phyloP scores from a whole-genome alignment of 139 green algal species.

The Desmodesmus armatus region DNA sequence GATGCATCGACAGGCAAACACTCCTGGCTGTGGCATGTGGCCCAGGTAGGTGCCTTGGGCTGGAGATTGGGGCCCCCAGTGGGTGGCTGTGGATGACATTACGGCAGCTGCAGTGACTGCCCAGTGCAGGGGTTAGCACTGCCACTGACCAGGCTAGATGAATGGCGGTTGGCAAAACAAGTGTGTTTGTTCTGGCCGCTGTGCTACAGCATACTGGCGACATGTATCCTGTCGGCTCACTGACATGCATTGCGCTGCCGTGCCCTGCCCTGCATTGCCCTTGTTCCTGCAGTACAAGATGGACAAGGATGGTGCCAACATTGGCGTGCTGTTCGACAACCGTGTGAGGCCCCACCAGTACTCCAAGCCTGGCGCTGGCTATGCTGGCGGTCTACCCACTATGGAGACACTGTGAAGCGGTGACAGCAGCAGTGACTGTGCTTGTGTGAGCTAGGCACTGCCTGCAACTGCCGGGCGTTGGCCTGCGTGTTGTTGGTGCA shows the following conservation, averaged over 20 bases:
- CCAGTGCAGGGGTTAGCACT: not conserved
- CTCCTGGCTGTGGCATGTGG: not conserved
- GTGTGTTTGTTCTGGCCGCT: too few relatives aligned
- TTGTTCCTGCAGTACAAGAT: constrained; percentile 6
- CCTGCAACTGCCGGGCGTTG: too few relatives aligned
- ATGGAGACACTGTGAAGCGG: too few relatives aligned
- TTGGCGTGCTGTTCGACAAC: constrained; percentile 28
- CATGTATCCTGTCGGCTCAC: not conserved
- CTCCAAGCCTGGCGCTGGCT: constrained; percentile 4
- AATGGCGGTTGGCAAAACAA: too few relatives aligned
- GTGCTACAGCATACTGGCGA: not conserved
- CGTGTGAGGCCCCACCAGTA: constrained; percentile 12
- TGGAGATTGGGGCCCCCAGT: not conserved
- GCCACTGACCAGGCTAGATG: not conserved
- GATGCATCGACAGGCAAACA: not conserved
- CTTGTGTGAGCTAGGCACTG: too few relatives aligned
- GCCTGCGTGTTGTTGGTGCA: too few relatives aligned
- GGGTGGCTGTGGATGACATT: not conserved
- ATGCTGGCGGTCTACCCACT: too few relatives aligned
- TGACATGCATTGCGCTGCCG: not conserved
- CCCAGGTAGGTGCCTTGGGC: not conserved
- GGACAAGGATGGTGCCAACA: constrained; percentile 22
- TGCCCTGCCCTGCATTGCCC: too few relatives aligned
- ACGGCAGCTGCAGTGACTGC: not conserved
- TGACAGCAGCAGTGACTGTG: too few relatives aligned